Base-by-base conservation (phyloP, 148 eudicot species). In the Rhododendron griersonianum region DNA sequence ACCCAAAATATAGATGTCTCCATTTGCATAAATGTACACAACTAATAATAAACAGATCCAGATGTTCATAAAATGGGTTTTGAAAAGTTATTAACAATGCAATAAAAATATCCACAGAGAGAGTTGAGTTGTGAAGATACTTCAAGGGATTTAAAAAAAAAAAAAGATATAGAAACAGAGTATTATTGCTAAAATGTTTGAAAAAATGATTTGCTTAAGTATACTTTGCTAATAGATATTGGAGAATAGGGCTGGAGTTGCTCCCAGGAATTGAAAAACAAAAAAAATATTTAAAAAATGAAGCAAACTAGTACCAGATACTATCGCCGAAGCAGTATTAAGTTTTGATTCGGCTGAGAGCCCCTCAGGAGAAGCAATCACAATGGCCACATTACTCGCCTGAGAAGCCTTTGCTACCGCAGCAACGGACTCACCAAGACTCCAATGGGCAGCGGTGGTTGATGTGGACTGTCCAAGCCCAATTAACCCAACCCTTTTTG, bases 351-450 rank as follows among this genome's bases (percentile, higher is more conserved):
- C 93, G 8, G 90, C 90, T 3, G 98, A 90, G 55, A 94, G 88
- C 13, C 87, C 93, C 45, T 93, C 97, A 57, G 93, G 73, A 47
- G 98, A 94, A 85, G 96, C 99, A 81, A 97, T 93, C 51, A 90
- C 89, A 80, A 95, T 90, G 51, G 98, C 98, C 80, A 91, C 94
- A 85, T 84, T 86, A 86, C 88, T 90, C 9, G 98, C 98, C 86
- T 93, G 95, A 77, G 96, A 86, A 90, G 92, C 85, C 92, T 93
- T 97, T 10, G 99, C 95, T 57, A 95, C 95, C 1, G 86, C 69
- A 63, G 98, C 98, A 81, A 93, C 95, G 78, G 96, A 93, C 89
- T 95, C 99, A 47, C 98, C 99, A 13, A 97, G 91, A 85, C 91
- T 91, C 48, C 90, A 91, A 85, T 89, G 94, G 25, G 95, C 89